Evolutionary conservation across 768 basidiomycete genomes (phyloP), one percentile per base, ranked within the genome.

Genomic region (Epithele typhae): DNA sequence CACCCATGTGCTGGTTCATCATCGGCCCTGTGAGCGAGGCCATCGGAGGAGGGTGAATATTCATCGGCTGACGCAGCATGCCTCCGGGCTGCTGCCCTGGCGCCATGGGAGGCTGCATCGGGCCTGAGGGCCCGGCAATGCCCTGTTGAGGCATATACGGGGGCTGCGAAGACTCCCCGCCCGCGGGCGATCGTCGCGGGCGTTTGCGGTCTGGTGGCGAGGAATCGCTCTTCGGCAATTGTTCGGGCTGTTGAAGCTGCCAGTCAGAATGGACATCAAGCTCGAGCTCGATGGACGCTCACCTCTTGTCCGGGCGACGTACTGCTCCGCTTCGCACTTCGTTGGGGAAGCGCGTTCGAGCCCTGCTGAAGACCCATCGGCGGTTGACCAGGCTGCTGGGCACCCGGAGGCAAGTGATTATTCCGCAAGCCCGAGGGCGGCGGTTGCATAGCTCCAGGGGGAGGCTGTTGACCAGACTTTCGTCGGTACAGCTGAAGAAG

Each of bases 221-320:
- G 22, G 63, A 56, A 1, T 68, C 61, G 37, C 59, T 65, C 38
- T 51, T 54, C 22, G 60, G 61, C 27, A 59, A 37, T 22, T 60
- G 55, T 34, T 64, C 55, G 38, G 57, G 57, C 60, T 67, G 44
- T 25, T 33, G 33, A 38, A 53, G 41, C 46, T 40, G n/a, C n/a
- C n/a, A n/a, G n/a, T n/a, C n/a, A n/a, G n/a, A n/a, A n/a, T n/a
- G n/a, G n/a, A n/a, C n/a, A n/a, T n/a, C n/a, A n/a, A n/a, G n/a
- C n/a, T n/a, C n/a, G n/a, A n/a, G n/a, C n/a, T n/a, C n/a, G n/a
- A 32, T 32, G n/a, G 22, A 46, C 18, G 42, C 62, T 49, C 49
- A 65, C 65, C 51, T 65, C 65, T 27, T 63, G 63, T 30, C 61
- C 64, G 11, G 66, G 68, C 24, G 65, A 69, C 23, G 62, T 65